Conservation (phyloP, 164 flowering plant genomes). For the Magnolia changhungtana region DNA sequence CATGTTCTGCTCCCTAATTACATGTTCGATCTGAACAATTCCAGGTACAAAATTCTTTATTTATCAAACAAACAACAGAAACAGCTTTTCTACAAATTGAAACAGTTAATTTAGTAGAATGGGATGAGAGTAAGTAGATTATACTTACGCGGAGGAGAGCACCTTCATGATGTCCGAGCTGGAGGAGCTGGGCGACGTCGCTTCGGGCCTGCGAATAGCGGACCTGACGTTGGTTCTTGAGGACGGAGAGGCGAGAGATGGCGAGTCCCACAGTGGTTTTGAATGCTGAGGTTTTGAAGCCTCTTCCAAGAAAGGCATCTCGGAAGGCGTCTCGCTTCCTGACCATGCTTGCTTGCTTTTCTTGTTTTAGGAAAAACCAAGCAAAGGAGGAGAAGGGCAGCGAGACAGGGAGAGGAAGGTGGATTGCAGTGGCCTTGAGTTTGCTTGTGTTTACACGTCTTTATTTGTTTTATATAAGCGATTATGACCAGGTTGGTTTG, state of each 20-base stretch:
- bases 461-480: no score
- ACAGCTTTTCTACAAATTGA: not conserved
- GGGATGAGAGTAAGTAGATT: not conserved
- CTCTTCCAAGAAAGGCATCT: slow-evolving; percentile 53
- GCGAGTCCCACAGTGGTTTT: slow-evolving; percentile 39
- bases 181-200: slow-evolving; percentile 66
- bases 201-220: slow-evolving; percentile 45
- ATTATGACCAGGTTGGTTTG: no score
- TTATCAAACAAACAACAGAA: not conserved
- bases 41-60: no score
- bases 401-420: not conserved
- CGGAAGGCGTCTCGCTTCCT: slow-evolving; percentile 47
- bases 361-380: not conserved
- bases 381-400: no score
- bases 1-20: slow-evolving; percentile 72
- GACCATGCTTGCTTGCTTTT: slow-evolving; percentile 32
- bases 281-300: slow-evolving; percentile 49
- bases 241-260: slow-evolving; percentile 52
- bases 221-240: slow-evolving; percentile 63
- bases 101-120: not conserved
- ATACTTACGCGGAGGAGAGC: slow-evolving; percentile 70
- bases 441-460: no score
- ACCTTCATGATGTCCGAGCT: slow-evolving; percentile 55
- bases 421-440: not conserved
- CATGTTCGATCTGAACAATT: slow-evolving; percentile 51